Percentiles rank a stretch among this genome's conserved stretches.
These are phyloP conservation scores for Suillus tomentosus DNA, from an alignment of 768 basidiomycete species.

Conservation along the genomic window DNA sequence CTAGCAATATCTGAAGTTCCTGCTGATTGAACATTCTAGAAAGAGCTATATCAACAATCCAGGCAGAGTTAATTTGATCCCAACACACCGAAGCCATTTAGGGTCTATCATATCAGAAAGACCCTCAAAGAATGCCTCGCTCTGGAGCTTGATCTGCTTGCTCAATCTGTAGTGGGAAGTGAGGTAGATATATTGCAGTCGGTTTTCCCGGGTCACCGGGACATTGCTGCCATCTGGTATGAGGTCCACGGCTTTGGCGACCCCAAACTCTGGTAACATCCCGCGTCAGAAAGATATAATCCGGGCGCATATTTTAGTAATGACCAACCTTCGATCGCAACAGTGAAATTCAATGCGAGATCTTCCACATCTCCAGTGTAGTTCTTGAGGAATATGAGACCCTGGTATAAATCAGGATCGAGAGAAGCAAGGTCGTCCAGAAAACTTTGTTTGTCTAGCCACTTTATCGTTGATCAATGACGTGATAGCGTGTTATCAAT, in stretches of 20 bases:
- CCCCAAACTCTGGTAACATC: constrained; percentile 71
- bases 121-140: constrained; percentile 88
- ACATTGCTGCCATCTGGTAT: constrained; percentile 81
- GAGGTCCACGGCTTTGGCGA: constrained; percentile 73
- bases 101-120: constrained; percentile 90
- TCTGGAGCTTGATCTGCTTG: constrained; percentile 84
- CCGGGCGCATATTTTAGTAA: neutral
- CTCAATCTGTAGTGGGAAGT: constrained; percentile 88
- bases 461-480: constrained; percentile 44
- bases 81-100: constrained; percentile 74
- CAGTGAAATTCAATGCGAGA: constrained; percentile 85
- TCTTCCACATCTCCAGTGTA: constrained; percentile 87
- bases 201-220: constrained; percentile 85
- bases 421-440: constrained; percentile 91
- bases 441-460: constrained; percentile 90
- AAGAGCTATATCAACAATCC: constrained; percentile 15
- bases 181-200: constrained; percentile 86
- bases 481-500: neutral
- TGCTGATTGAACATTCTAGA: constrained; percentile 95
- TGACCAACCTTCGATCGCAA: constrained; percentile 76
- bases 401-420: constrained; percentile 90
- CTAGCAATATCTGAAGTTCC: constrained; percentile 89
- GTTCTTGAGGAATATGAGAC: constrained; percentile 90
- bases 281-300: neutral
- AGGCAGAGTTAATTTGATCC: neutral